These are phyloP conservation scores for Camillea tinctor DNA, from an alignment of 2,329 filamentous ascomycete species.

Conservation along the genomic window DNA sequence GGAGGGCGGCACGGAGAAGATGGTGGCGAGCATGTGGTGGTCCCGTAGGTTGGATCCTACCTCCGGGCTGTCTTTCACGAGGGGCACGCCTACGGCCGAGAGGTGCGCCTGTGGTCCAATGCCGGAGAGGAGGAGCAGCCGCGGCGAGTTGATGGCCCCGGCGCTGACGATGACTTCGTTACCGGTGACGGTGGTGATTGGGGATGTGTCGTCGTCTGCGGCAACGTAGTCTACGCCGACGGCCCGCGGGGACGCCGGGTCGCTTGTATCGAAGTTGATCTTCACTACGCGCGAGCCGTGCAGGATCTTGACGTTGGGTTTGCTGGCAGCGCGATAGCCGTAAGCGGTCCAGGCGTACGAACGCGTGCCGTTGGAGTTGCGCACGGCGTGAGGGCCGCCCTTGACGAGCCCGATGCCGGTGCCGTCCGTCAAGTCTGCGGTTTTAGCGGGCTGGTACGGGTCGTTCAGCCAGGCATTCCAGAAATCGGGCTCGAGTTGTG, in stretches of 20 bases:
- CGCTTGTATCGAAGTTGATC: slow-evolving; percentile 32
- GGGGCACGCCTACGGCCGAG: slow-evolving; percentile 27
- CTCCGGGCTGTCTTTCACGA: slow-evolving; percentile 24
- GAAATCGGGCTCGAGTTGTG: not conserved
- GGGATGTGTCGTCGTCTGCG: slow-evolving; percentile 27
- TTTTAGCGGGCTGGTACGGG: slow-evolving; percentile 1
- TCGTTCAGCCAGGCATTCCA: slow-evolving; percentile 1
- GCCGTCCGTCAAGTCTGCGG: slow-evolving; percentile 14
- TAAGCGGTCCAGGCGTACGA: slow-evolving; percentile 17
- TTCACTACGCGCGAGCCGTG: slow-evolving; percentile 33
- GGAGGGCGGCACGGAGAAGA: slow-evolving; percentile 12
- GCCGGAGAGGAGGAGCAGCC: slow-evolving; percentile 31
- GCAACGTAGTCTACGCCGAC: slow-evolving; percentile 35
- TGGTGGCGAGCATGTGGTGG: slow-evolving; percentile 16
- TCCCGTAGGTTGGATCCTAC: slow-evolving; percentile 27
- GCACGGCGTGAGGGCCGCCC: slow-evolving; percentile 8
- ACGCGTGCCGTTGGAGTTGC: slow-evolving; percentile 13
- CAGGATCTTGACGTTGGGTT: slow-evolving; percentile 13
- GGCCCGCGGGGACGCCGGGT: slow-evolving; percentile 27
- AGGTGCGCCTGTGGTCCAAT: slow-evolving; percentile 27
- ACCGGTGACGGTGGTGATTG: slow-evolving; percentile 29
- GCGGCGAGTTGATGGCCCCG: slow-evolving; percentile 29
- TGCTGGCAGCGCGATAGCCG: slow-evolving; percentile 8
- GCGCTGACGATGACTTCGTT: slow-evolving; percentile 30
- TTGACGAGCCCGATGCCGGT: slow-evolving; percentile 18